These are phyloP conservation scores for Phytophthora multivora DNA, from an alignment of 352 stramenopile genomes.

Conservation along the genomic window DNA sequence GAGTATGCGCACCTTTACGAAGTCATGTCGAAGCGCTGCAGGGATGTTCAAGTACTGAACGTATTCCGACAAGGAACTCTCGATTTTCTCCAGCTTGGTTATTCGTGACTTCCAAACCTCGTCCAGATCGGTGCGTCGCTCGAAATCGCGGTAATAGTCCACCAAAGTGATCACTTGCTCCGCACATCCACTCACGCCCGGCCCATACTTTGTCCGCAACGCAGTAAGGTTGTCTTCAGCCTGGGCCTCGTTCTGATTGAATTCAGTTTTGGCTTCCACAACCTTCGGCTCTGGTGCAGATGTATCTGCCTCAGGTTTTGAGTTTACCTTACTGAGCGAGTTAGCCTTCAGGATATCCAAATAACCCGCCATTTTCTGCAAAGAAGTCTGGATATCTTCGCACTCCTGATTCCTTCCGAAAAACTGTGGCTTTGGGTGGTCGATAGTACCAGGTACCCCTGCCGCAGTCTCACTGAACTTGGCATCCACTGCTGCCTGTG, in stretches of 20 bases:
- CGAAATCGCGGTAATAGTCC: conserved; percentile 84
- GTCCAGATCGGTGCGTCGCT: conserved; percentile 67
- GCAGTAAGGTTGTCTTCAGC: conserved; percentile 24
- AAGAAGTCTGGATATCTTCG: conserved; percentile 60
- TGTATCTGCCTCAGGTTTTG: background rate
- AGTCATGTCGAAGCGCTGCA: conserved; percentile 49
- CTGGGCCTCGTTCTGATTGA: background rate
- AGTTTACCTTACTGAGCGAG: background rate
- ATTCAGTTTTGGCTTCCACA: background rate
- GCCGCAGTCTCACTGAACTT: background rate
- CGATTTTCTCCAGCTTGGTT: conserved; percentile 78
- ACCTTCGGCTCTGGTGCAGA: conserved; percentile 5
- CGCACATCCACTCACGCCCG: conserved; percentile 56
- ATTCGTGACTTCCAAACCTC: conserved; percentile 75
- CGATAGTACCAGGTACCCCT: background rate
- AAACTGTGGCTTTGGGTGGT: conserved; percentile 16
- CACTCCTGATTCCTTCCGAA: conserved; percentile 45
- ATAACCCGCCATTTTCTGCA: conserved; percentile 38
- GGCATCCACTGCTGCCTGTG: background rate
- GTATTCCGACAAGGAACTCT: conserved; percentile 69
- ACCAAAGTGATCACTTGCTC: conserved; percentile 84
- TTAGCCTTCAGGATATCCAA: conserved; percentile 23
- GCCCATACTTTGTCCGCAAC: conserved; percentile 70
- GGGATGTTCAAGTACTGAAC: conserved; percentile 71
- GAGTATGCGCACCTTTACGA: conserved; percentile 49